Conservation (phyloP, 2,329 filamentous ascomycete genomes). For the Apiospora hydei region DNA sequence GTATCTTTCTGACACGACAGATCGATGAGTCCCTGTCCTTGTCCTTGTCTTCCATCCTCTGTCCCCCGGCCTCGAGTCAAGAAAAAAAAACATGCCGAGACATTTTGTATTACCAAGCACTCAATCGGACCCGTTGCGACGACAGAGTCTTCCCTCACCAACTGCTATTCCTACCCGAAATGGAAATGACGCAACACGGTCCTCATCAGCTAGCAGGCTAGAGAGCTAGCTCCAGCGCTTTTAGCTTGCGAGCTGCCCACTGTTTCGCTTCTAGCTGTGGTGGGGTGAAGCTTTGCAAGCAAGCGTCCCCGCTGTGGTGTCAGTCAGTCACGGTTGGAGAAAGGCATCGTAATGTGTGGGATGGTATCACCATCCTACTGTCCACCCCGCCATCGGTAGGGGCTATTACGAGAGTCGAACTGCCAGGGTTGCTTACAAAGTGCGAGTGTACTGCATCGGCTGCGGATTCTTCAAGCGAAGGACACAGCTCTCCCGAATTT, state of each 20-base stretch:
- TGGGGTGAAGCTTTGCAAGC: neutral
- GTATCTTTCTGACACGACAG: neutral
- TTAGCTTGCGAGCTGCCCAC: neutral
- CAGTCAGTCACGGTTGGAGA: constrained; percentile 3
- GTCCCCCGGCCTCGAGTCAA: neutral
- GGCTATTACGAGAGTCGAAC: constrained; percentile 14
- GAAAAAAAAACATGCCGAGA: neutral
- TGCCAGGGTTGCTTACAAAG: neutral
- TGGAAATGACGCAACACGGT: neutral
- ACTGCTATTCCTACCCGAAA: constrained; percentile 23
- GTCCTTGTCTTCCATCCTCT: neutral
- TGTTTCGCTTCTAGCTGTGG: neutral
- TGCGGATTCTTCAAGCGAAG: neutral
- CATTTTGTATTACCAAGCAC: neutral
- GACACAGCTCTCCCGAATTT: neutral
- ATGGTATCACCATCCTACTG: neutral
- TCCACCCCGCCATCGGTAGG: constrained; percentile 1
- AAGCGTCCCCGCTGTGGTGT: neutral
- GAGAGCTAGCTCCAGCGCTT: neutral
- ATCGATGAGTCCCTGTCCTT: neutral
- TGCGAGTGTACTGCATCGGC: neutral
- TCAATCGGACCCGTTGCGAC: neutral
- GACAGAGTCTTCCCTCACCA: neutral
- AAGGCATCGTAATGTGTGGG: neutral
- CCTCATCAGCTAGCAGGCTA: neutral